Evolutionary conservation across 2,329 filamentous ascomycete genomes (phyloP), one percentile per base, ranked within the genome.

Genomic region (Claviceps sp.): DNA sequence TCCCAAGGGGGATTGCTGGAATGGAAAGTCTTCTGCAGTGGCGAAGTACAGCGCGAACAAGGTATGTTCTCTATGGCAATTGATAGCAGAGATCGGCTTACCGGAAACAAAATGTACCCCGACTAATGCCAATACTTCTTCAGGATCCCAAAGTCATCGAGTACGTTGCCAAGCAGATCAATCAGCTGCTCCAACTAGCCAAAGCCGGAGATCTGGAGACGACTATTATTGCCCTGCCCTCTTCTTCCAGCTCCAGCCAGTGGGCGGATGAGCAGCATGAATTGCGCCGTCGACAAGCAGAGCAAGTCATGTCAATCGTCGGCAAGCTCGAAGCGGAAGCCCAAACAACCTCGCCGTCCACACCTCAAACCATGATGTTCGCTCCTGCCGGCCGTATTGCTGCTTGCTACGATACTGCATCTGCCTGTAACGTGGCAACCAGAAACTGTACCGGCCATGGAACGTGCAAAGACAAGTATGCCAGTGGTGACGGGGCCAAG

Each of bases 371-470:
- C 44, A 64, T 70, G 51, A 62, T 68, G 50, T 66, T 61, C 56
- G 62, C 68, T 49, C 62, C 69, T 53, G 62, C 67, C 55, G 60
- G 67, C 40, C 57, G 73, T 24, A 74, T 90, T 47, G 84, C 87
- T 6, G 69, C 80, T 46, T 97, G 91, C 76, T 91, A 94, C 73
- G 65, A 73, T 50, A 83, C 82, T 2, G 70, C 81, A 59, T 80
- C 82, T 42, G 73, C 77, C 53, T 97, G 91, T 70, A 70, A 77
- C 48, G 74, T 75, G 53, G 73, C 72, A 42, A 98, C 93, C 2
- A 77, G 81, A 60, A 81, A 81, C 64, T 98, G 93, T 76, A 88
- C 85, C 14, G 82, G 85, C 51, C 89, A 93, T 67, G 93, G 93
- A 47, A 63, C 68, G 30, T 97, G 93, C 73, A 72, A 76, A 58